phyloP scores from a whole-genome alignment of 83 land plant genomes.

The Picea abies region DNA sequence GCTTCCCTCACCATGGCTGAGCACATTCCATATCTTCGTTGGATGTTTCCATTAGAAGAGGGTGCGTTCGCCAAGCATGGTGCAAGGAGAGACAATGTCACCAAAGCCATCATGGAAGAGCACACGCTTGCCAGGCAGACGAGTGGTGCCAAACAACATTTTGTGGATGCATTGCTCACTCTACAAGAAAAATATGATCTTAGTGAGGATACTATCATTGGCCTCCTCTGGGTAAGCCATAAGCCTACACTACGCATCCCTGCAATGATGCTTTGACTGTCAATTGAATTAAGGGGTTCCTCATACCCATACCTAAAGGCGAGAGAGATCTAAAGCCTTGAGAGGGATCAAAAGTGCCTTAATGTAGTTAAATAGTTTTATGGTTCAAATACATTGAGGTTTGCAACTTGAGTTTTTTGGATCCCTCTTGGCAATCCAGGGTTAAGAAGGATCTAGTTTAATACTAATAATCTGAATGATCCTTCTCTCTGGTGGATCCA shows the following conservation, averaged over 20 bases:
- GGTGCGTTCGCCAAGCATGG: conserved; percentile 77
- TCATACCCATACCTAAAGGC: neutral
- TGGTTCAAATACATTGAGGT: too few relatives aligned
- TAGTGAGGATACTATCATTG: conserved; percentile 92
- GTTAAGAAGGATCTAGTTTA: neutral
- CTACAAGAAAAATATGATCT: conserved; percentile 80
- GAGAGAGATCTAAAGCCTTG: too few relatives aligned
- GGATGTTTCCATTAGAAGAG: conserved; percentile 91
- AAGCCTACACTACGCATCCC: neutral
- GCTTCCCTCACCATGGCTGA: conserved; percentile 80
- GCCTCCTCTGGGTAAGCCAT: conserved; percentile 86
- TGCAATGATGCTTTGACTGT: neutral
- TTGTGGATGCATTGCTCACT: conserved; percentile 92
- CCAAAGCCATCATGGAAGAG: conserved; percentile 89
- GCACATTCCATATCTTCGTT: conserved; percentile 85
- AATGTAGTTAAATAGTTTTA: too few relatives aligned
- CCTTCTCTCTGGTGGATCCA: neutral
- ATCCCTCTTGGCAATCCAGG: too few relatives aligned
- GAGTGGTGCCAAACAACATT: conserved; percentile 71
- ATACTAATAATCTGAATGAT: neutral
- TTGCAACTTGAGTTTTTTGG: too few relatives aligned
- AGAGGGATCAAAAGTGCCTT: too few relatives aligned
- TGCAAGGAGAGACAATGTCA: conserved; percentile 68
- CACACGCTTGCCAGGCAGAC: conserved; percentile 58
- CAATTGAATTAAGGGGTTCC: neutral